Percentiles rank a stretch among this genome's conserved stretches.
Conservation (phyloP, 495 filamentous ascomycete species). For the Xylaria flabelliformis region DNA sequence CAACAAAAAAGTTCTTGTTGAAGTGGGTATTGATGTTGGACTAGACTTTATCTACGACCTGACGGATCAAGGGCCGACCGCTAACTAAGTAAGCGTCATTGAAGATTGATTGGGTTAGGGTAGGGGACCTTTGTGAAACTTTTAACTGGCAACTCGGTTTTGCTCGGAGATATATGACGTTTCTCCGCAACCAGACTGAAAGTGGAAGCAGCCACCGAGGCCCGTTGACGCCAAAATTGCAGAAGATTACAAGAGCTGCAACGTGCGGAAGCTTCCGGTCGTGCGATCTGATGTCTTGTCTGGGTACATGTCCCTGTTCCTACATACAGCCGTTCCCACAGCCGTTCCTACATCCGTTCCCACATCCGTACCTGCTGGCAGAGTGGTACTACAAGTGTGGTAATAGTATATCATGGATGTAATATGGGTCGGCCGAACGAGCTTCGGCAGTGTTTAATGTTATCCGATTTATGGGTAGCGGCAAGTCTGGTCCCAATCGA, state of each 20-base stretch:
- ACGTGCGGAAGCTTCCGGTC: background rate
- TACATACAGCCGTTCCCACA: too few species aligned
- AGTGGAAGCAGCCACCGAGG: slow-evolving; percentile 4
- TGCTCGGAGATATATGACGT: background rate
- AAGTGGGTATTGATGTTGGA: background rate
- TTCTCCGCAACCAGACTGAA: background rate
- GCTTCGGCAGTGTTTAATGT: background rate
- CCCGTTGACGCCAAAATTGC: background rate
- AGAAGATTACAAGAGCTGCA: background rate
- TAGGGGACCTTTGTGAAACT: too few species aligned
- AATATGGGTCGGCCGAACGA: slow-evolving; percentile 2
- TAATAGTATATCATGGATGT: too few species aligned
- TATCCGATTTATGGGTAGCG: slow-evolving; percentile 7
- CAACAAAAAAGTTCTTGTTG: background rate
- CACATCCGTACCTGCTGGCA: too few species aligned
- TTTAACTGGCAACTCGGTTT: background rate
- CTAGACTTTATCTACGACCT: background rate
- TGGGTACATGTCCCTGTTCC: background rate
- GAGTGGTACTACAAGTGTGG: background rate
- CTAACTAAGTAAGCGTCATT: background rate
- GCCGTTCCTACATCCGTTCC: too few species aligned
- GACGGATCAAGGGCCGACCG: background rate
- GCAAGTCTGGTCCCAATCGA: slow-evolving; percentile 6
- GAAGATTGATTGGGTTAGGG: background rate
- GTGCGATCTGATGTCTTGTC: background rate